A percentile compares a stretch with the other conserved stretches of the same genome.
Evolutionary conservation across 164 flowering plant species (phyloP).

Genomic region (Berberis thunbergii): DNA sequence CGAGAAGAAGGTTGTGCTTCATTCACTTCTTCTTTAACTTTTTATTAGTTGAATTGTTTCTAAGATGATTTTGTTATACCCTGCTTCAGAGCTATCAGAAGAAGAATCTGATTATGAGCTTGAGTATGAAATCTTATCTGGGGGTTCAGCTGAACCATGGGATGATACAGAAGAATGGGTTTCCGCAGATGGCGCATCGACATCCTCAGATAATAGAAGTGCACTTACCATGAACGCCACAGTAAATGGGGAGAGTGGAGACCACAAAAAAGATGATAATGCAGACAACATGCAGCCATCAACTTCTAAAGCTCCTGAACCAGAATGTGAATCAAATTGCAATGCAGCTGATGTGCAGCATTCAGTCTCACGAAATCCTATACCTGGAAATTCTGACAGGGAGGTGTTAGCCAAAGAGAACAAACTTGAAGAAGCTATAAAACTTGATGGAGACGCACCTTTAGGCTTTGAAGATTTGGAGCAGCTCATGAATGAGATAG

Average conservation of each 20-base stretch:
- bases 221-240: slow-evolving; percentile 11
- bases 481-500: slow-evolving; percentile 81
- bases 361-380: slow-evolving; percentile 23
- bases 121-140: slow-evolving; percentile 73
- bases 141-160: slow-evolving; percentile 83
- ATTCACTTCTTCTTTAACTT: slow-evolving; percentile 2
- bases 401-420: slow-evolving; percentile 7
- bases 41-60: background rate
- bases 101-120: slow-evolving; percentile 76
- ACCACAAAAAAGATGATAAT: background rate
- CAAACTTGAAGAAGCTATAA: slow-evolving; percentile 15
- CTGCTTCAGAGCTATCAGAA: slow-evolving; percentile 54
- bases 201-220: slow-evolving; percentile 7
- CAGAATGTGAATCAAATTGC: slow-evolving; percentile 8
- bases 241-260: background rate
- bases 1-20: slow-evolving; percentile 32
- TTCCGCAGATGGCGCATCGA: slow-evolving; percentile 29
- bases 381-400: slow-evolving; percentile 16
- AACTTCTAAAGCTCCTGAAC: no score
- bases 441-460: slow-evolving; percentile 20
- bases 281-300: no score
- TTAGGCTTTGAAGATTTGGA: slow-evolving; percentile 65
- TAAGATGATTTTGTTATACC: background rate
- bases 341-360: slow-evolving; percentile 15
- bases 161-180: slow-evolving; percentile 59